Base-by-base conservation (phyloP, 1,284 basidiomycete genomes). In the Ceratobasidium sp. region DNA sequence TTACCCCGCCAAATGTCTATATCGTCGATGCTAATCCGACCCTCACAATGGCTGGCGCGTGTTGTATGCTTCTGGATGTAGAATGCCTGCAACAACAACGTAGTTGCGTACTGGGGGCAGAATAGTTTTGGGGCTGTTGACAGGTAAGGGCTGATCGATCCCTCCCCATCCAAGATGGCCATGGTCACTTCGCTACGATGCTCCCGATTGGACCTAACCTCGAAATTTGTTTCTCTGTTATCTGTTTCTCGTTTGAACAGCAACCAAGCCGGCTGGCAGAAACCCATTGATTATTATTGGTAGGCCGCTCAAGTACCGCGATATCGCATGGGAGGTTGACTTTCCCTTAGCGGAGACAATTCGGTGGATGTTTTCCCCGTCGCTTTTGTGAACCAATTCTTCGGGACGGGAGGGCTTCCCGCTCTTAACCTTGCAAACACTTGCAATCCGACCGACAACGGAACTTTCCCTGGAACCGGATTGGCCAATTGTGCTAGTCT, bases 371-470 rank as follows among this genome's bases (percentile, higher is more conserved):
- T 78, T 7, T 79, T 83, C 57, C 81, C 81, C 17, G 71, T 83
- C 34, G 88, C 90, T 17, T 91, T 92, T 82, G 80, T 91, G 79
- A 86, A 89, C 80, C 86, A 86, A 15, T 91, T 91, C 82, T 90
- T 89, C 80, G 86, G 88, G 34, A 82, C 86, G n/a, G 90, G 90
- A 0, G 87, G 86, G 44, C 82, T 86, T 7, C 90, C 90, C 19
- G 86, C 86, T 2, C 85, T 91, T 76, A 89, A 92, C 81, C 84
- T 91, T 19, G 90, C 89, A 15, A 92, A 90, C 81, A 78, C 86
- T 43, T 78, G 82, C 70, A 77, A 78, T 66, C 32, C 65, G 15
- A 70, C 44, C 37, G 62, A 66, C 62, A 75, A 76, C 43, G 68
- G 71, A 25, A 88, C 88, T 7, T 91, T 90, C 80, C 83, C 88